Percentiles rank a stretch among this genome's conserved stretches.
Evolutionary conservation across 306 rosid genomes (phyloP).

Genomic region (Quercus glauca): DNA sequence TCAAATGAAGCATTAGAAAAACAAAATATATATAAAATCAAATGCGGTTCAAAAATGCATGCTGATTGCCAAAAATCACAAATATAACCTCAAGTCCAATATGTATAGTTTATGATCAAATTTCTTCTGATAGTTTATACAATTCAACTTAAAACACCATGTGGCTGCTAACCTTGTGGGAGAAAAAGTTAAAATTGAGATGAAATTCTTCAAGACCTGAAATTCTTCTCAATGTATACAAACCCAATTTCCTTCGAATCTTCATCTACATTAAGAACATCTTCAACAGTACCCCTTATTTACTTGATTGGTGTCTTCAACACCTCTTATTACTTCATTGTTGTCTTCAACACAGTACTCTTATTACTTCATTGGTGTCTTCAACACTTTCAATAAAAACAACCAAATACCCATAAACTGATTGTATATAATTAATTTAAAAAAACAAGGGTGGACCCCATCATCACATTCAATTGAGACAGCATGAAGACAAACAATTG

Average conservation of each 20-base stretch:
- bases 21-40: constrained; percentile 4
- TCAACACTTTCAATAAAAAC: constrained; percentile 76
- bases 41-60: constrained; percentile 7
- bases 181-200: constrained; percentile 58
- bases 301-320: constrained; percentile 62
- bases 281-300: constrained; percentile 47
- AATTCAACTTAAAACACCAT: constrained; percentile 51
- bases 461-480: background rate
- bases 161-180: constrained; percentile 73
- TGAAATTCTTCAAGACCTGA: constrained; percentile 77
- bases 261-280: constrained; percentile 54
- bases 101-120: constrained; percentile 6
- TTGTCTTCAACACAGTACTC: constrained; percentile 64
- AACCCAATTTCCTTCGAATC: constrained; percentile 60
- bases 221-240: constrained; percentile 62
- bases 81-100: constrained; percentile 20
- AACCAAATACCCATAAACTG: constrained; percentile 65
- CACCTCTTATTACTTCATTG: constrained; percentile 54
- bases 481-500: background rate
- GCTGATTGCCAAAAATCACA: constrained; percentile 19
- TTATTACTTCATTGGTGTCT: constrained; percentile 75
- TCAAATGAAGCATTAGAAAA: background rate
- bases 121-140: constrained; percentile 24
- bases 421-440: constrained; percentile 25
- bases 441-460: constrained; percentile 10